Percentiles rank a stretch among this genome's conserved stretches.
Conservation (phyloP, 208 protist genomes). For the Crithidia brevicula region DNA sequence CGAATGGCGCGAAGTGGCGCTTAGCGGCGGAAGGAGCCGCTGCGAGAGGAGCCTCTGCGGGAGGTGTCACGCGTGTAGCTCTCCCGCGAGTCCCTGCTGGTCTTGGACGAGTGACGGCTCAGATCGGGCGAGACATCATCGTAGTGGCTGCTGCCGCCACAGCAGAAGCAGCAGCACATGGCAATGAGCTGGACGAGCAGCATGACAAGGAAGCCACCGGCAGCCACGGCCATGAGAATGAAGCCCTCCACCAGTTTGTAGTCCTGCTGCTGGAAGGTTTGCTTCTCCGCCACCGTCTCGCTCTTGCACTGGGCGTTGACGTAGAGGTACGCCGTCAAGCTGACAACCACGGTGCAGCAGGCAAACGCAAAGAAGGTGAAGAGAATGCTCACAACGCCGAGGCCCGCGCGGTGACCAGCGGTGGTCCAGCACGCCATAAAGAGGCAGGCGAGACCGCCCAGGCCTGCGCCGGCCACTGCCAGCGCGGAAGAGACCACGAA, state of each 20-base stretch:
- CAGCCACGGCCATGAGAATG: constrained; percentile 27
- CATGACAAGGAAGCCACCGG: constrained; percentile 34
- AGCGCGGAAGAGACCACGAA: constrained; percentile 4
- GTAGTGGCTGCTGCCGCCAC: constrained; percentile 1
- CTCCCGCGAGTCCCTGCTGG: neutral
- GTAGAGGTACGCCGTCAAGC: constrained; percentile 6
- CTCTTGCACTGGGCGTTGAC: constrained; percentile 5
- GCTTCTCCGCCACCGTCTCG: neutral
- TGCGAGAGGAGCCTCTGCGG: neutral
- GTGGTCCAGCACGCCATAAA: constrained; percentile 17
- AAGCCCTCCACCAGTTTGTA: constrained; percentile 42
- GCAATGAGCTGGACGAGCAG: constrained; percentile 11
- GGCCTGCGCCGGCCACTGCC: constrained; percentile 8
- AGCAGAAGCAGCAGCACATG: constrained; percentile 10
- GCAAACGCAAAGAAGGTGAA: constrained; percentile 23
- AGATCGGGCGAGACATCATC: constrained; percentile 13
- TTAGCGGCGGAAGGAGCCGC: constrained; percentile 6
- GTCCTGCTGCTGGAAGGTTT: constrained; percentile 12
- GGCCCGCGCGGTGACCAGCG: constrained; percentile 6
- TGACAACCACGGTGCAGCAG: constrained; percentile 18
- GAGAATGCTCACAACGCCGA: constrained; percentile 7
- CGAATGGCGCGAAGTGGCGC: no score
- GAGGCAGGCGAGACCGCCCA: constrained; percentile 18
- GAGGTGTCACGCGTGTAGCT: constrained; percentile 1
- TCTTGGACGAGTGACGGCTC: constrained; percentile 1